Conservation (phyloP, 2,329 filamentous ascomycete species). For the Ustulina deusta region DNA sequence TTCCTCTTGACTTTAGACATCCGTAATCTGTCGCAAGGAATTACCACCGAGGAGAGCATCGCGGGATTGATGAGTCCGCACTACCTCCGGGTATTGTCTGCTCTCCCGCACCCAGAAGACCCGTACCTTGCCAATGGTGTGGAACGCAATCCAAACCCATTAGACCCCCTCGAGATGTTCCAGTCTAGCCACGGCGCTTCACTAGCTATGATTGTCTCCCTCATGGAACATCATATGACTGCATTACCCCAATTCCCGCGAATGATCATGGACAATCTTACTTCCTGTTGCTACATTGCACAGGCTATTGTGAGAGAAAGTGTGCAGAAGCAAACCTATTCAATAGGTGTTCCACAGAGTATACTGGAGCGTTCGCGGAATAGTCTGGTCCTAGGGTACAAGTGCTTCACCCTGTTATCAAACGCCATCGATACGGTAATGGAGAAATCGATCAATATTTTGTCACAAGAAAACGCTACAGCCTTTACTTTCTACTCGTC, state of each 20-base stretch:
- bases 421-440: conserved; percentile 60
- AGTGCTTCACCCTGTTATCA: conserved; percentile 59
- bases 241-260: conserved; percentile 59
- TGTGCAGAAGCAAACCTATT: conserved; percentile 45
- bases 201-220: conserved; percentile 57
- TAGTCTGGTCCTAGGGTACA: conserved; percentile 56
- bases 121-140: conserved; percentile 47
- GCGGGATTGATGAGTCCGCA: conserved; percentile 57
- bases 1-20: conserved; percentile 65
- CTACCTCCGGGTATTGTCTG: conserved; percentile 61
- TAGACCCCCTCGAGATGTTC: conserved; percentile 60
- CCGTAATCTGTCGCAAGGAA: conserved; percentile 48
- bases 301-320: conserved; percentile 48
- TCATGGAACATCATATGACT: conserved; percentile 57
- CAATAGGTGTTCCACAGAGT: conserved; percentile 33
- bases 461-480: conserved; percentile 60
- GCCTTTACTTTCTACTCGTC: conserved; percentile 57
- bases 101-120: conserved; percentile 53
- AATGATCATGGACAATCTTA: conserved; percentile 60
- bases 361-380: conserved; percentile 49
- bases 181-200: conserved; percentile 55
- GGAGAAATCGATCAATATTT: conserved; percentile 66
- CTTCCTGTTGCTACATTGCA: conserved; percentile 50
- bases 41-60: conserved; percentile 48
- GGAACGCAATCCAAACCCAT: conserved; percentile 50